Conservation (phyloP, 1,284 basidiomycete species). For the Malassezia obtusa region DNA sequence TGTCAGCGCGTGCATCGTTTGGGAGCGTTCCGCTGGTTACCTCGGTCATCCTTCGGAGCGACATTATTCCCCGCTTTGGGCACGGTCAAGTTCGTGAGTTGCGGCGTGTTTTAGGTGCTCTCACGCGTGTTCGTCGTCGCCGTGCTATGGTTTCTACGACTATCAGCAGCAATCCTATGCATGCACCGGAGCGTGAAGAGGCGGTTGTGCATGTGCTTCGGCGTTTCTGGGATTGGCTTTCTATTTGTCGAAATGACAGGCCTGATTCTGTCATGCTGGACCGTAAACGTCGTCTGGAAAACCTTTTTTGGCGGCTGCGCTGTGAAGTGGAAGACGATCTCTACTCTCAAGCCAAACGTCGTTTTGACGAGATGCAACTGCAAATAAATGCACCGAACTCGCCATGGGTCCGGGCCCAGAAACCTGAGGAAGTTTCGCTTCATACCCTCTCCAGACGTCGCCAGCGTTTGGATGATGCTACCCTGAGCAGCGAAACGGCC, state of each 20-base stretch:
- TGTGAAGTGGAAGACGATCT: conserved; percentile 44
- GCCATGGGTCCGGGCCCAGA: conserved; percentile 37
- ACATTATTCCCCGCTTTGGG: conserved; percentile 41
- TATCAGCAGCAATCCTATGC: neutral
- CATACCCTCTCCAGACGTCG: conserved; percentile 34
- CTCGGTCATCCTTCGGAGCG: conserved; percentile 35
- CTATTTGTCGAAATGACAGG: conserved; percentile 20
- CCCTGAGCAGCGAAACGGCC: conserved; percentile 32
- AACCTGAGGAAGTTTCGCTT: conserved; percentile 24
- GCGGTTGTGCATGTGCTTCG: conserved; percentile 35
- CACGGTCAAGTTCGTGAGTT: conserved; percentile 44
- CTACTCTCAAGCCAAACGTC: conserved; percentile 34
- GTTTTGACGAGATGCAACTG: conserved; percentile 20
- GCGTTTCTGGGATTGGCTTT: conserved; percentile 40
- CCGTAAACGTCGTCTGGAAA: conserved; percentile 33
- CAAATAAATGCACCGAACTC: conserved; percentile 22
- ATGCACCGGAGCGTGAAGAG: conserved; percentile 21
- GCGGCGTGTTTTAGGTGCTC: conserved; percentile 41
- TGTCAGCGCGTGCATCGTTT: conserved; percentile 27
- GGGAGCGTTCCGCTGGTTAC: conserved; percentile 39
- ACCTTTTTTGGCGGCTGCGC: conserved; percentile 38
- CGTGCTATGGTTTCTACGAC: conserved; percentile 19
- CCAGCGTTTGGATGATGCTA: conserved; percentile 34
- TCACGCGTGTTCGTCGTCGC: conserved; percentile 38
- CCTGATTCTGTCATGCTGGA: conserved; percentile 36